These are phyloP conservation scores for Nitzschia sp. DNA, from an alignment of 108 stramenopile genomes.

Conservation along the genomic window DNA sequence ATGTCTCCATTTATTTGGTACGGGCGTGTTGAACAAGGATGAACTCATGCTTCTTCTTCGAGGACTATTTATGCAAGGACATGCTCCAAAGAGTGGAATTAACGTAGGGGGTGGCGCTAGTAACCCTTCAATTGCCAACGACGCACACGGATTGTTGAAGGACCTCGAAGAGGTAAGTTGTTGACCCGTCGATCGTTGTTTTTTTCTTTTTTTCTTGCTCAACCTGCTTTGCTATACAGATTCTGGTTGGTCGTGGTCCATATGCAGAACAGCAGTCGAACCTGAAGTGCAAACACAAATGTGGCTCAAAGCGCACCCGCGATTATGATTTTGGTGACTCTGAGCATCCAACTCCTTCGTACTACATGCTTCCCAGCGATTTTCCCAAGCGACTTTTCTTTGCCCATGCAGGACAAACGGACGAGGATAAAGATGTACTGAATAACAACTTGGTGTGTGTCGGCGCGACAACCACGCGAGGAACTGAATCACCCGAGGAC, in stretches of 20 bases:
- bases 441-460: conserved; percentile 59
- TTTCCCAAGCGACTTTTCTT: conserved; percentile 50
- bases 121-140: conserved; percentile 49
- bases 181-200: not conserved
- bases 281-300: conserved; percentile 73
- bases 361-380: conserved; percentile 64
- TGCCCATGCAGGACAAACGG: conserved; percentile 52
- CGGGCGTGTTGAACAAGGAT: conserved; percentile 84
- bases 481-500: conserved; percentile 47
- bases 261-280: conserved; percentile 62
- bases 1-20: conserved; percentile 84
- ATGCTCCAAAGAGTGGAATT: conserved; percentile 78
- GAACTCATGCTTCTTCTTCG: conserved; percentile 85
- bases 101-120: conserved; percentile 53
- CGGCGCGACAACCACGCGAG: conserved; percentile 10
- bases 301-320: conserved; percentile 49
- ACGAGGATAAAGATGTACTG: conserved; percentile 49
- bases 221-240: conserved; percentile 24
- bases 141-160: conserved; percentile 54
- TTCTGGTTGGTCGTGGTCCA: conserved; percentile 73
- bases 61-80: conserved; percentile 86
- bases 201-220: not conserved
- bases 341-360: conserved; percentile 69
- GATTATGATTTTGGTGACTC: conserved; percentile 58
- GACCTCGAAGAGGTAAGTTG: conserved; percentile 70